phyloP scores from a whole-genome alignment of 2,329 filamentous ascomycete genomes.

The Taxawa tesnikishii region DNA sequence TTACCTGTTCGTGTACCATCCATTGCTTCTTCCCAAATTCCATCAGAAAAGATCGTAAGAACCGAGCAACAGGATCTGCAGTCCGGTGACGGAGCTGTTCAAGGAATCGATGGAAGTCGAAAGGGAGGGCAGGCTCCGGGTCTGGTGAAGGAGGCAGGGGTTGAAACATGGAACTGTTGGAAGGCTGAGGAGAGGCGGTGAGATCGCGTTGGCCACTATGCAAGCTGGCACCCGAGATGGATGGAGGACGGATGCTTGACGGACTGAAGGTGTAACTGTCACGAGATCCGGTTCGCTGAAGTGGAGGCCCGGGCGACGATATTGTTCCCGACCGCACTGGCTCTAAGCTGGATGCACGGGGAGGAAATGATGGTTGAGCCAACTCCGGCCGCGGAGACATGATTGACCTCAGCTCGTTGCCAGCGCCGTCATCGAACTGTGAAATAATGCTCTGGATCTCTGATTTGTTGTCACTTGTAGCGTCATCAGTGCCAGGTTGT shows the following conservation, averaged over 20 bases:
- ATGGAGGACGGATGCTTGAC: slow-evolving; percentile 11
- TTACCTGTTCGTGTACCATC: slow-evolving; percentile 99
- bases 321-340: slow-evolving; percentile 27
- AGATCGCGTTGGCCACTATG: slow-evolving; percentile 13
- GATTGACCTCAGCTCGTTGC: slow-evolving; percentile 58
- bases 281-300: slow-evolving; percentile 8
- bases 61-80: slow-evolving; percentile 94
- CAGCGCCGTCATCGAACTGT: slow-evolving; percentile 66
- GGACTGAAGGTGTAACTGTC: slow-evolving; percentile 9
- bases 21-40: slow-evolving; percentile 97
- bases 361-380: slow-evolving; percentile 69
- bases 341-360: slow-evolving; percentile 77
- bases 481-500: slow-evolving; percentile 12
- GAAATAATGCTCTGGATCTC: slow-evolving; percentile 98
- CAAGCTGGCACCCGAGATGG: slow-evolving; percentile 13
- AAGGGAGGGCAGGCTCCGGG: slow-evolving; percentile 70
- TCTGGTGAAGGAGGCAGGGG: slow-evolving; percentile 42
- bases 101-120: slow-evolving; percentile 94
- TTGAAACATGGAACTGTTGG: slow-evolving; percentile 37
- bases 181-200: slow-evolving; percentile 8
- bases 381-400: slow-evolving; percentile 84
- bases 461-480: slow-evolving; percentile 23
- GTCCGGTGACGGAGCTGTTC: slow-evolving; percentile 93
- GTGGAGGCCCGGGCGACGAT: slow-evolving; percentile 5
- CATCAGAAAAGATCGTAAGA: slow-evolving; percentile 82